These are phyloP conservation scores for Arachnomyces sp. DNA, from an alignment of 2,329 filamentous ascomycete species.

Conservation along the genomic window DNA sequence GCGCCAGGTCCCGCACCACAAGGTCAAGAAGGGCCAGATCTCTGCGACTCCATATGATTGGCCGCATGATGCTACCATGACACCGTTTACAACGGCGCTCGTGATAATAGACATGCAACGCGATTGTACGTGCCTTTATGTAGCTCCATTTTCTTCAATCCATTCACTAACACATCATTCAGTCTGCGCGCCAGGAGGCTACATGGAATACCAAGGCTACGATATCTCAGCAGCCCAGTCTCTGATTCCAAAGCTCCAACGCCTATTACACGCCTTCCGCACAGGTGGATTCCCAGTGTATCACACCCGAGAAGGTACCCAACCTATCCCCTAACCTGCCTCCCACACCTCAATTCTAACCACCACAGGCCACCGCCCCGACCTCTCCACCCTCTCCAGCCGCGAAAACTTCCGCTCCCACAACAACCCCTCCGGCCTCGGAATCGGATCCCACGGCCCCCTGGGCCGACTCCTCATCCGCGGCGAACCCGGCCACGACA, in stretches of 20 bases:
- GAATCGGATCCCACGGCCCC: conserved; percentile 46
- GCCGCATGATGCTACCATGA: conserved; percentile 39
- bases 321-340: background rate
- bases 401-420: conserved; percentile 47
- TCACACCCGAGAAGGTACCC: conserved; percentile 38
- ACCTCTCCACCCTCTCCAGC: conserved; percentile 48
- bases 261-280: conserved; percentile 31
- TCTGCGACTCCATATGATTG: conserved; percentile 36
- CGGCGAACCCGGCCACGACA: conserved; percentile 51
- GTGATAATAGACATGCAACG: conserved; percentile 43
- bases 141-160: background rate
- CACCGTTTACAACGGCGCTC: conserved; percentile 37
- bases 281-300: conserved; percentile 35
- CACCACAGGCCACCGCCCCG: conserved; percentile 37
- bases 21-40: conserved; percentile 37
- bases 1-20: conserved; percentile 32
- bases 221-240: conserved; percentile 32
- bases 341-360: background rate
- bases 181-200: conserved; percentile 38
- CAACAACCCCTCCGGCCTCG: conserved; percentile 44
- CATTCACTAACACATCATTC: background rate
- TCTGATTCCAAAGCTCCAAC: conserved; percentile 34
- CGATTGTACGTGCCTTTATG: conserved; percentile 30
- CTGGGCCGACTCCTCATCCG: conserved; percentile 51
- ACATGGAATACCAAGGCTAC: conserved; percentile 38